Base-by-base conservation (phyloP, 331 rosid genomes). In the Quercus tomentella region DNA sequence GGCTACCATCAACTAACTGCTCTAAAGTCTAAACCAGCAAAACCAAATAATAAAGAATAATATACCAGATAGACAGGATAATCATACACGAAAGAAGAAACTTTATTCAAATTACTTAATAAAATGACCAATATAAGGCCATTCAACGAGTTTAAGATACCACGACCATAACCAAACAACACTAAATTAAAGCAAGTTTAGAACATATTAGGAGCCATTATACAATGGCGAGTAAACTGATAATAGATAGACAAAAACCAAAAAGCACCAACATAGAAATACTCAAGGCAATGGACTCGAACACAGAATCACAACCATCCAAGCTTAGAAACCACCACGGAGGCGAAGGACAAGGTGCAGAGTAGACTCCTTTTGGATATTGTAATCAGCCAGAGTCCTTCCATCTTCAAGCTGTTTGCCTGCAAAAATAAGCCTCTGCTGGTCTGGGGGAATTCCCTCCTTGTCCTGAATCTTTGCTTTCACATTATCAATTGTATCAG, bases 271-370 rank as follows among this genome's bases (percentile, higher is more conserved):
- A 20, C 69, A 62, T 26, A 28, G 37, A 17, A 21, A 12, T 4
- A 15, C 21, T 37, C 22, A 7, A 4, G 43, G 7, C 18, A 15
- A 16, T 17, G 21, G 70, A 63, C 70, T 26, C 9, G 21, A 63
- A 1, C 70, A 28, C 30, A 28, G 22, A 28, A 14, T 37, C 70
- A 28, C 37, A 28, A 30, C 11, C 70, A 28, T 15, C 21, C 70
- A 37, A 21, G 22, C 37, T 63, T 18, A 63, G 41, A 26, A 28
- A 63, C 70, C 70, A 63, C 70, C 70, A 28, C 70, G 70, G 70
- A 63, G 70, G 70, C 70, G 70, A 15, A 63, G 70, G 20, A 63
- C 70, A 28, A 63, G 70, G 70, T 63, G 70, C 70, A 63, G 22
- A 16, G 70, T 63, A 63, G 70, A 63, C 70, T 63, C 70, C 30